Percentiles rank a stretch among this genome's conserved stretches.
phyloP scores from a whole-genome alignment of 441 rosid genomes.

The Geranium incanum region DNA sequence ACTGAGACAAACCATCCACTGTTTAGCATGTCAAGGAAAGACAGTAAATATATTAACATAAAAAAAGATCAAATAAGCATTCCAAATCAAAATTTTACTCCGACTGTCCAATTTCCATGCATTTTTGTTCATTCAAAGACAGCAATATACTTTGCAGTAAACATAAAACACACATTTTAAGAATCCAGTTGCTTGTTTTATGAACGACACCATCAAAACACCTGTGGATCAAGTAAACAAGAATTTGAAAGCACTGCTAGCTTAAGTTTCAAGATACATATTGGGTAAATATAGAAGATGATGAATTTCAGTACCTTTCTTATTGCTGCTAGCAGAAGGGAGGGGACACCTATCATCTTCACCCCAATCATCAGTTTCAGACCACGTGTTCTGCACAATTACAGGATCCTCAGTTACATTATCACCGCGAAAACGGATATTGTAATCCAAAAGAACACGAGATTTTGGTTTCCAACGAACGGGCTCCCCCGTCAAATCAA shows the following conservation, averaged over 20 bases:
- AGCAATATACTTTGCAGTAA: neutral
- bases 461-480: conserved; percentile 30
- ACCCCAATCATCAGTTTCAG: conserved; percentile 30
- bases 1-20: conserved; percentile 35
- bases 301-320: conserved; percentile 23
- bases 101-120: too few species aligned
- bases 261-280: neutral
- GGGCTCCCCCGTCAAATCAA: conserved; percentile 31
- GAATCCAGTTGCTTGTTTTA: neutral
- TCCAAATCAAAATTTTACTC: neutral
- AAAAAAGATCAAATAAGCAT: neutral
- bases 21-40: conserved; percentile 7
- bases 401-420: conserved; percentile 32
- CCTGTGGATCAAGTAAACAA: neutral
- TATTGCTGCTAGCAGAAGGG: conserved; percentile 21
- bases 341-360: conserved; percentile 36
- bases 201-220: neutral
- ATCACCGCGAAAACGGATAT: conserved; percentile 32
- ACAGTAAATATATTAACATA: neutral
- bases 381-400: conserved; percentile 37
- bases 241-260: neutral
- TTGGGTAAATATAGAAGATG: neutral
- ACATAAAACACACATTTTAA: neutral
- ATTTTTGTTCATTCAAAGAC: too few species aligned
- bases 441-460: conserved; percentile 29